Base-by-base conservation (phyloP, 2,329 filamentous ascomycete species). In the Claviceps paspali region DNA sequence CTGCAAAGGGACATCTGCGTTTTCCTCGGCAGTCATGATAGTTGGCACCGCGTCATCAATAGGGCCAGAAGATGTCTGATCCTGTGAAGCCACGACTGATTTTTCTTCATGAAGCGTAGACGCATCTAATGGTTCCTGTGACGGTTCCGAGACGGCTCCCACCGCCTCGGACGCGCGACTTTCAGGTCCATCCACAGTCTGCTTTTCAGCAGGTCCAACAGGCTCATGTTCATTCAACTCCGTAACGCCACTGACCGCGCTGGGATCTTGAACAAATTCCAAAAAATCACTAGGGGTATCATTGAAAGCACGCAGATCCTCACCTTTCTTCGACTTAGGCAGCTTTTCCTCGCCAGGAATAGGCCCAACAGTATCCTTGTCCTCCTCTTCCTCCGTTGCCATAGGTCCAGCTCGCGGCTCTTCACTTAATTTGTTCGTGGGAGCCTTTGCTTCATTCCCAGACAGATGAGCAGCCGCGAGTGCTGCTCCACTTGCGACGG, bases 321-420 rank as follows among this genome's bases (percentile, higher is more conserved):
- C 57, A 65, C 62, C 62, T 65, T 61, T 63, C 46, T 54, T 57
- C 38, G 49, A 47, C 43, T 46, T 51, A 36, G 47, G 40, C 33
- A 41, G 47, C 45, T 53, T 59, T 42, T 56, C 55, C 35, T 57
- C 54, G 32, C 47, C 45, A 33, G 54, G 50, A 41, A 62, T 62
- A 19, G 57, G 57, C 21, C 54, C 57, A 42, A 62, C 49, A 4
- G 47, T 54, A 40, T 64, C 60, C 44, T 60, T 61, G 39, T 51
- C 56, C 49, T 63, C 59, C 23, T 55, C 53, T 38, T 54, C 52
- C 36, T 53, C 54, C 9, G 39, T 35, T n/a, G 38, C 9, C 30
- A 47, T 39, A 35, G 36, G 55, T 23, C 53, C 52, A 31, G 14
- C 12, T 14, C 26, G 32, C 6, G 19, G 11, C 29, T 35, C 30